Base-by-base conservation (phyloP, 768 basidiomycete genomes). In the Astraeus odoratus region DNA sequence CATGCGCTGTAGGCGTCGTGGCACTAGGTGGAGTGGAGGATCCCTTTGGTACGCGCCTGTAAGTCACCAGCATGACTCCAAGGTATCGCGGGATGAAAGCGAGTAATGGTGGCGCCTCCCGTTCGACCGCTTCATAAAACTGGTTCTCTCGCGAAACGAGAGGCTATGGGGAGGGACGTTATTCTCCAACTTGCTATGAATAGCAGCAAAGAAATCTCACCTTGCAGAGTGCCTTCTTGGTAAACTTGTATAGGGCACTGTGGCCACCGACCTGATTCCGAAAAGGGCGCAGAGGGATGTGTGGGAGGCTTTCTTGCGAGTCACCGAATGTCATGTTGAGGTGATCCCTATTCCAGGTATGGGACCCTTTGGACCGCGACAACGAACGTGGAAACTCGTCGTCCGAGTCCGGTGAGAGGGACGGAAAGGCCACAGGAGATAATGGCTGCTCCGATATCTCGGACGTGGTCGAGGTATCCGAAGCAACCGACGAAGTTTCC, bases 251-350 rank as follows among this genome's bases (percentile, higher is more conserved):
- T 56, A 99, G 96, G 46, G 91, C 86, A 52, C 80, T 90, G 62
- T 99, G 96, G 3, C 96, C 96, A 33, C 96, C 96, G 24, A 99
- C 96, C 67, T 98, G 94, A 56, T 99, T 96, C 39, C 89, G 82
- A 67, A 97, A 99, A 5, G 96, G 96, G 39, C 86, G 81, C 7
- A 99, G 70, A 26, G 94, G 95, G 39, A 99, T 92, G 47, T 93
- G 89, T 1, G 87, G 88, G 35, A 90, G 67, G 48, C 74, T 74
- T 43, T 79, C 80, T 48, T 81, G 71, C 10, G 77, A 68, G 33
- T 73, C 54, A 44, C 76, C 69, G 44, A 70, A 57, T 40, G 72
- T 62, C 51, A 72, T 59, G 27, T 70, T 58, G 42, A 71, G 59
- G 8, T 69, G 58, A n/a, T 63, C 61, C 1, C 60, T 60, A 33